Percentiles rank a stretch among this genome's conserved stretches.
These are phyloP conservation scores for Colletotrichum sp. DNA, from an alignment of 2,329 filamentous ascomycete genomes.

Conservation along the genomic window DNA sequence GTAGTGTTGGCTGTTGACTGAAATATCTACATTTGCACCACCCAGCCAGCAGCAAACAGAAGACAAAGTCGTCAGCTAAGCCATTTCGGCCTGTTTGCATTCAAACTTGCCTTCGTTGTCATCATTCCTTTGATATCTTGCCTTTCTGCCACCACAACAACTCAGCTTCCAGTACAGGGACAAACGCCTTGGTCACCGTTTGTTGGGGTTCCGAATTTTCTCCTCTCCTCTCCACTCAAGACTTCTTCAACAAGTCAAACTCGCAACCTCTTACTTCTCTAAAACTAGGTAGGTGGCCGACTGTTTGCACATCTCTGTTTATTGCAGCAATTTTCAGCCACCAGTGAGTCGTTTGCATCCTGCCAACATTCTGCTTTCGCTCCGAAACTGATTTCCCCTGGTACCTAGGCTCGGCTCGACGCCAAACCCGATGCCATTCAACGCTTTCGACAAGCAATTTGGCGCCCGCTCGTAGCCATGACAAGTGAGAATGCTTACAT, in stretches of 20 bases:
- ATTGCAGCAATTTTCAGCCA: neutral
- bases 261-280: neutral
- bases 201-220: neutral
- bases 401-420: neutral
- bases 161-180: neutral
- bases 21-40: neutral
- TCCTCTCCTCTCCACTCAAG: neutral
- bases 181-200: neutral
- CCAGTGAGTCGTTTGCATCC: neutral
- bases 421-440: neutral
- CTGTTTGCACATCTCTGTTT: neutral
- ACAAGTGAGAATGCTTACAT: neutral
- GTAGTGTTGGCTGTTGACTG: neutral
- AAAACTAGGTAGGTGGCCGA: neutral
- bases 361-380: neutral
- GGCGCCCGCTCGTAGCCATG: neutral
- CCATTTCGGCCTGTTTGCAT: neutral
- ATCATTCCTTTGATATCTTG: neutral
- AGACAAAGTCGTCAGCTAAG: neutral
- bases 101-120: neutral
- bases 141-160: neutral
- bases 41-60: neutral
- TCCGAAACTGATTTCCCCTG: neutral
- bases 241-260: neutral
- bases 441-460: neutral